Base-by-base conservation (phyloP, 2,329 filamentous ascomycete species). In the Rosellinia necatrix region DNA sequence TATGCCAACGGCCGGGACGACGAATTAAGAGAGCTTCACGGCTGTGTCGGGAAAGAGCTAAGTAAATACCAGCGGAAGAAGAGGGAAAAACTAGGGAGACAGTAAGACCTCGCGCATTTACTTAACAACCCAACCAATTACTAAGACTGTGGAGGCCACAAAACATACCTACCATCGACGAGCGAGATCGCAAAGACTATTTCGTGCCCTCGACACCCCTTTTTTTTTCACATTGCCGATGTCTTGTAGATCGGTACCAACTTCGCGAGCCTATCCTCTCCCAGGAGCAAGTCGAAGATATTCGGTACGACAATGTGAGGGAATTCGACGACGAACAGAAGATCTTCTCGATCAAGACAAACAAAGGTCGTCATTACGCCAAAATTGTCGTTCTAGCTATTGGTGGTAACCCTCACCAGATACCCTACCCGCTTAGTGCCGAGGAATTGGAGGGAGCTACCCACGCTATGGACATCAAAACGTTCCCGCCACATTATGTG, bases 11-110 rank as follows among this genome's bases (percentile, higher is more conserved):
- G 80, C 0, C 74, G 85, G n/a, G 80, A 85, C 55, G 71, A 74
- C 5, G 88, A 93, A 65, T 72, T 92, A 7, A 76, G 82, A 42
- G 88, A 92, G 72, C 87, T 93, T 43, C 75, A 80, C 0, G 86
- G 87, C 2, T 91, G 89, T 60, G 89, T 92, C 0, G 90, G 90
- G 0, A 91, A 88, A 66, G 89, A 92, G 66, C 71, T 92, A 53
- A 92, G 88, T 75, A 93, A 93, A 74, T 88, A 93, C 70, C 81
- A 83, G 55, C 88, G 87, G 76, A 91, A 91, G 77, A 83, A 85
- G 70, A 74, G 72, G 60, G 64, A 73, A 56, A 72, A 58, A 61
- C 66, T 32, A 51, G 76, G 77, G 49, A 74, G 74, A 68, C 78
- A 77, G 78, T 78, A 59, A 72, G 72, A 64, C 40, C 34, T 2